Conservation (phyloP, 139 green algal genomes). For the Chlamydomonas incerta region DNA sequence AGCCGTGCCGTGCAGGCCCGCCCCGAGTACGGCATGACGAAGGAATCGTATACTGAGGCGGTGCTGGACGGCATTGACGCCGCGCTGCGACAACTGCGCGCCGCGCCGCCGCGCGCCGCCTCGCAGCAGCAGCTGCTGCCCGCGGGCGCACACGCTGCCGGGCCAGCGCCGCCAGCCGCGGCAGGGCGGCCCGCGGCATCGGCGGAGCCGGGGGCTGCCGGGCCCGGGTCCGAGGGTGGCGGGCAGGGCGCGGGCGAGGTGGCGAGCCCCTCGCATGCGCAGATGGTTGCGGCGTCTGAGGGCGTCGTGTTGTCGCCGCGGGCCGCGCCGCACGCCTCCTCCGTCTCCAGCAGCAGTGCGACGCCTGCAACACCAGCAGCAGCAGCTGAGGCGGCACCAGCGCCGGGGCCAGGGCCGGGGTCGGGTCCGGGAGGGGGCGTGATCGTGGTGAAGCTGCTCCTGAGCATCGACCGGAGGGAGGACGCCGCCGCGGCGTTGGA, state of each 20-base stretch:
- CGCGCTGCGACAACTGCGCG: background rate
- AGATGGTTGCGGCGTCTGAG: background rate
- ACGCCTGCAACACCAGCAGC: too few relatives aligned
- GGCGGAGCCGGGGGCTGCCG: too few relatives aligned
- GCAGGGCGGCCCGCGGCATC: too few relatives aligned
- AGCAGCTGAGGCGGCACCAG: too few relatives aligned
- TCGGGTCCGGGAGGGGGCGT: background rate
- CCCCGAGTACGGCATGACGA: slow-evolving; percentile 81
- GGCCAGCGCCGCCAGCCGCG: too few relatives aligned
- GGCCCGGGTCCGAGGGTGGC: too few relatives aligned
- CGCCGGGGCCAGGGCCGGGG: background rate
- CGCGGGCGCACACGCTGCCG: too few relatives aligned
- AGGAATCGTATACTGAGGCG: slow-evolving; percentile 77
- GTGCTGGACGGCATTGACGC: slow-evolving; percentile 72
- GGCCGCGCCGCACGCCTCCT: too few relatives aligned
- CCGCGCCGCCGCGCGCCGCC: background rate
- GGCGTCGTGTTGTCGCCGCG: too few relatives aligned
- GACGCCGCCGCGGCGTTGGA: slow-evolving; percentile 62
- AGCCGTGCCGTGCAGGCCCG: slow-evolving; percentile 47
- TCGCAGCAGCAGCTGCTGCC: too few relatives aligned
- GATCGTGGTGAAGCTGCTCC: slow-evolving; percentile 76
- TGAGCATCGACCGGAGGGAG: slow-evolving; percentile 87
- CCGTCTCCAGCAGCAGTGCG: too few relatives aligned
- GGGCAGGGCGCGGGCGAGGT: background rate
- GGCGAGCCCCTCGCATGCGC: background rate